Base-by-base conservation (phyloP, 768 basidiomycete species). In the Cyathus striatus region DNA sequence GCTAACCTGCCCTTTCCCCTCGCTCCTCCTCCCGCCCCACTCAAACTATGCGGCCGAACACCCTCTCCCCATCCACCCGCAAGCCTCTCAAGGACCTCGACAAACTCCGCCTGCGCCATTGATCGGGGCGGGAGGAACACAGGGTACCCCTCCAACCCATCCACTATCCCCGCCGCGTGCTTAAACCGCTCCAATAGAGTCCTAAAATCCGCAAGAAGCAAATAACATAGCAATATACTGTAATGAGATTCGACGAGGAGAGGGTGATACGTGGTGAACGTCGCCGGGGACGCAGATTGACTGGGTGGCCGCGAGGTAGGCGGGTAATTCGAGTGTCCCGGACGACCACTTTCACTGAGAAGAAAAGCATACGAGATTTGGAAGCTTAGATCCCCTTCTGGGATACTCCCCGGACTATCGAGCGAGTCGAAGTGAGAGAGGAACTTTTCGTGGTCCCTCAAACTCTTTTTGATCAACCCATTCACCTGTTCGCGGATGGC, bases 241-340 rank as follows among this genome's bases (percentile, higher is more conserved):
- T 85, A 94, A 56, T 88, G 83, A 3, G 89, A 83, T 57, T 94
- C 91, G 45, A 92, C 84, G 39, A 93, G 77, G 41, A 94, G 75
- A 12, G 91, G 91, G 51, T 94, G 91, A 54, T 93, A 94, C 0
- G 91, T 90, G 40, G 91, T 89, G 66, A 88, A 86, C 54, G 78
- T 72, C n/a, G 78, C 61, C 1, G 82, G 78, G 2, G 69, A 51
- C 30, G 79, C 69, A 12, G 75, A 55, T 37, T 72, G 53, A n/a
- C n/a, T n/a, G 38, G 52, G 54, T 10, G 60, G 56, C 5, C 60
- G 52, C 25, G 48, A 50, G 45, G 54, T 57, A 41, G 9, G 9
- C 27, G 27, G 27, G 27, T 30, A n/a, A 30, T 30, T 30, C 27
- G 27, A n/a, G n/a, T 30, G 51, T 23, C 83, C 82, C 1, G 85